Base-by-base conservation (phyloP, 305 asterid species). In the Plantago rigida region DNA sequence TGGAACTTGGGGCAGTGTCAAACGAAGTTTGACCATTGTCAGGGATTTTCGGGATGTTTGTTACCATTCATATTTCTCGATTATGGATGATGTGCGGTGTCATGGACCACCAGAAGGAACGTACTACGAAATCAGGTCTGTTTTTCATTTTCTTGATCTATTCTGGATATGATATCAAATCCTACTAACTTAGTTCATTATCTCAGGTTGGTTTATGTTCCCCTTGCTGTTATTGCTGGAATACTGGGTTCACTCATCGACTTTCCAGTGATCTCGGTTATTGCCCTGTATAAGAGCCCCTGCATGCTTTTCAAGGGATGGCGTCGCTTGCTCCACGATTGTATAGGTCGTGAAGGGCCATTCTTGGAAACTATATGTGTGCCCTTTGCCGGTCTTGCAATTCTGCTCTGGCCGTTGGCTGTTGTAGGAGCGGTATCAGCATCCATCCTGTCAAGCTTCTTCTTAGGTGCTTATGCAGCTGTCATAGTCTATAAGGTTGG, bases 271-370 rank as follows among this genome's bases (percentile, higher is more conserved):
- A 83, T 92, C 73, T 69, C 86, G 1, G 9, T 82, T 29, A 66
- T 84, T 53, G 97, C 99, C 59, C 4, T 80, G 22, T 79, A 60
- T 64, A 92, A 92, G 85, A 72, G 80, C 73, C 86, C 86, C n/a
- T 83, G 77, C 81, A 88, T 92, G 99, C 80, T 92, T 47, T 62
- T 84, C 71, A 86, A 88, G 73, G 97, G 99, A 19, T 92, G 95
- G 99, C 84, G 75, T 57, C 94, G 97, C 19, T 69, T 92, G 72
- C 83, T 86, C 78, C 99, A 92, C 4, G 99, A 88, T 57, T 92
- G 97, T 74, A 76, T 92, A 17, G 99, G 99, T 14, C 86, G 95
- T 34, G 97, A 92, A 69, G 97, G 99, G 36, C 99, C 95, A n/a
- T 92, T 92, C 74, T 71, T 92, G 85, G 97, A 92, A 84, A 80